Evolutionary conservation across 2,329 filamentous ascomycete species (phyloP), one percentile per base, ranked within the genome.

Genomic region (Cytospora leucostoma): DNA sequence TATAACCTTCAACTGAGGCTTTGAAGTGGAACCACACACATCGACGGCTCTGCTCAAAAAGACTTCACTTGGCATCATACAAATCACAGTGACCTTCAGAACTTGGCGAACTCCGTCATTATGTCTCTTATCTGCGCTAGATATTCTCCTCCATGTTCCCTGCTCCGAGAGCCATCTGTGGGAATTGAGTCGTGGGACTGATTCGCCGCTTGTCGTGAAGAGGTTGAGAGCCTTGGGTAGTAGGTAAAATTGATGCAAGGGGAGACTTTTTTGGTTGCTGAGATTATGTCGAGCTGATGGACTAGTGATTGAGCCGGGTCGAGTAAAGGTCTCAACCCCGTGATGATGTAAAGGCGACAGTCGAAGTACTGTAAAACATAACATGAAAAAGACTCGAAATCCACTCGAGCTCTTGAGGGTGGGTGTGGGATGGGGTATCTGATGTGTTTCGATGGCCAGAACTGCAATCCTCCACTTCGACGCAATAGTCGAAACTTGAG

Each of bases 101-200:
- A 12, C n/a, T 59, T 56, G 21, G 60, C 54, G 49, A 65, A 44
- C 59, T 53, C 54, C 53, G 56, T 63, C 56, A 63, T 65, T 63
- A 65, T 65, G 51, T 65, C 63, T 65, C 55, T 65, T 60, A 63
- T 63, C 63, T 65, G 60, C 56, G 40, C 60, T 63, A 62, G 60
- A 65, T 61, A 58, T 63, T 64, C 64, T 64, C 53, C 44, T 64
- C 61, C 63, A 55, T 56, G 44, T 57, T 50, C 32, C 58, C 56
- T 52, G 56, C 50, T 62, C 51, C 52, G 44, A 51, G 56, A 65
- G 63, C 60, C 56, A 49, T 59, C 63, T 54, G 49, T 58, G n/a
- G 34, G 21, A 44, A 59, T 4, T 33, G 32, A 53, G 60, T 56
- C 47, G 58, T 55, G 58, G 49, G 49, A 51, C 21, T 55, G 50